Evolutionary conservation across 805 yeast species (phyloP).

Genomic region (Teunomyces panamensis): DNA sequence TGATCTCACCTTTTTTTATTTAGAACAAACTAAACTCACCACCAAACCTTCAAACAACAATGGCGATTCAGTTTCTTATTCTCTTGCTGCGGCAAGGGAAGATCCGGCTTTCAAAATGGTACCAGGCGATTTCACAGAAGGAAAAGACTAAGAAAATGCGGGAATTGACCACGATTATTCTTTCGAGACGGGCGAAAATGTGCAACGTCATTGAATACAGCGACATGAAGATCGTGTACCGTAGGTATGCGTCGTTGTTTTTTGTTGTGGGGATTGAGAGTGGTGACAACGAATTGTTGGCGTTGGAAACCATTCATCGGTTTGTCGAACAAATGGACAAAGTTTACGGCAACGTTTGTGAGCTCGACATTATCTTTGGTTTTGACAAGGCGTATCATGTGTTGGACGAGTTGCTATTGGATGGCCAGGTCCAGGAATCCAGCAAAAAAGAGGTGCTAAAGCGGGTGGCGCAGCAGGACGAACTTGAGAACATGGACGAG

Average conservation of each 20-base stretch:
- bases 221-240: slow-evolving; percentile 80
- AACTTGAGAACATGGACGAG: slow-evolving; percentile 76
- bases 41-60: slow-evolving; percentile 16
- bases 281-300: slow-evolving; percentile 81
- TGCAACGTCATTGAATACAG: slow-evolving; percentile 89
- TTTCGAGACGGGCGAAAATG: slow-evolving; percentile 88
- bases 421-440: slow-evolving; percentile 84
- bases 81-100: slow-evolving; percentile 93
- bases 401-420: slow-evolving; percentile 83
- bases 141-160: slow-evolving; percentile 81
- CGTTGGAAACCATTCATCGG: slow-evolving; percentile 84
- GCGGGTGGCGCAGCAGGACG: slow-evolving; percentile 81
- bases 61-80: slow-evolving; percentile 79
- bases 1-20: too few relatives aligned
- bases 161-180: slow-evolving; percentile 81
- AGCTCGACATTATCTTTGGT: slow-evolving; percentile 92
- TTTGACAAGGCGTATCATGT: slow-evolving; percentile 92
- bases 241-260: slow-evolving; percentile 90
- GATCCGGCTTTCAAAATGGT: slow-evolving; percentile 92
- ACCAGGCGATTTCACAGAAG: slow-evolving; percentile 73
- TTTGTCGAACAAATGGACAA: slow-evolving; percentile 97
- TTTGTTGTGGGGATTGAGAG: slow-evolving; percentile 84
- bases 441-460: slow-evolving; percentile 76
- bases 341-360: slow-evolving; percentile 93
- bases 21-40: not conserved